Percentiles rank a stretch among this genome's conserved stretches.
phyloP scores from a whole-genome alignment of 352 stramenopile species.

The Phytophthora litchii region DNA sequence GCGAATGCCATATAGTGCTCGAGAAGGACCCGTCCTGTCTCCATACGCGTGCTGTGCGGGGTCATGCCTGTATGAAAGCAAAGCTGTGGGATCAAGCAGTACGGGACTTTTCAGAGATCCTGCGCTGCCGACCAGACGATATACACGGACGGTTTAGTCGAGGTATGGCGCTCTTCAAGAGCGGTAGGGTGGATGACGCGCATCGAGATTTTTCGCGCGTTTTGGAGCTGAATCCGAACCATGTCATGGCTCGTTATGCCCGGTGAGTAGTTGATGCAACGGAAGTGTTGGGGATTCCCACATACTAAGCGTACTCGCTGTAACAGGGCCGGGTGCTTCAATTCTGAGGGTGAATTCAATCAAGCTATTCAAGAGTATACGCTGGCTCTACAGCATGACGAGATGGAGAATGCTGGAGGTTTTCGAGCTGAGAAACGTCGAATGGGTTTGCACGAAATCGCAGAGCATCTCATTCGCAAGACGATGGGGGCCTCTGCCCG shows the following conservation, averaged over 20 bases:
- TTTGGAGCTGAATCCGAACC: slow-evolving; percentile 68
- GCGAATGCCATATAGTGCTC: slow-evolving; percentile 56
- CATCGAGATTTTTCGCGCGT: slow-evolving; percentile 71
- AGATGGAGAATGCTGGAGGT: slow-evolving; percentile 45
- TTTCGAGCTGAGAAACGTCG: slow-evolving; percentile 33
- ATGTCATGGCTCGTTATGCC: slow-evolving; percentile 83
- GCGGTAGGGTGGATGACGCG: slow-evolving; percentile 51
- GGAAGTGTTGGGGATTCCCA: background rate
- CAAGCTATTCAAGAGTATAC: slow-evolving; percentile 81
- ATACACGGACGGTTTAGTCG: slow-evolving; percentile 71
- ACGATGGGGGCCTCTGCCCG: slow-evolving; percentile 17
- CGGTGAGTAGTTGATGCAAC: slow-evolving; percentile 25
- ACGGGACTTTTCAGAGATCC: slow-evolving; percentile 60
- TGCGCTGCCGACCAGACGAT: slow-evolving; percentile 56
- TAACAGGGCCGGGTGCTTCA: slow-evolving; percentile 67
- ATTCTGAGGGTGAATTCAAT: slow-evolving; percentile 70
- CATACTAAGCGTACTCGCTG: background rate
- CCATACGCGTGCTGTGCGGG: slow-evolving; percentile 62
- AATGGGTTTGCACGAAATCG: slow-evolving; percentile 27
- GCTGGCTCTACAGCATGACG: slow-evolving; percentile 71
- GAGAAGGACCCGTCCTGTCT: slow-evolving; percentile 53
- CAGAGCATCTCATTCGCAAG: slow-evolving; percentile 33
- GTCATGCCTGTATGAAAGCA: slow-evolving; percentile 73
- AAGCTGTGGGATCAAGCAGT: slow-evolving; percentile 66
- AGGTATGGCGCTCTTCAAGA: slow-evolving; percentile 75